These are phyloP conservation scores for Termitomyces sp. DNA, from an alignment of 768 basidiomycete genomes.

Conservation along the genomic window DNA sequence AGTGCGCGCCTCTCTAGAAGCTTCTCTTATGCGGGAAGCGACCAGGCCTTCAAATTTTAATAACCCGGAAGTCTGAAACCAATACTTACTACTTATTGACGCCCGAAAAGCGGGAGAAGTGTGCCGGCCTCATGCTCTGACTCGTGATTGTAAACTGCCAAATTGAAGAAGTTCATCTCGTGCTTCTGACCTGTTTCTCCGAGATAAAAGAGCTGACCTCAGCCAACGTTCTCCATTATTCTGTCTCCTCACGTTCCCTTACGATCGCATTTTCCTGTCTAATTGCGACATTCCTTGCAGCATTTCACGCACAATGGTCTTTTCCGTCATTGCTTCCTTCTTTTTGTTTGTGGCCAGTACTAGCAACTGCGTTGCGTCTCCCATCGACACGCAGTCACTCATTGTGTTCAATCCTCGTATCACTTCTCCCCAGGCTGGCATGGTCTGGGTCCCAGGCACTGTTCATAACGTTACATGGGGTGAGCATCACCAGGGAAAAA, in stretches of 20 bases:
- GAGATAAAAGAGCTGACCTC: conserved; percentile 6
- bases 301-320: conserved; percentile 6
- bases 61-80: background rate
- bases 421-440: conserved; percentile 14
- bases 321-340: conserved; percentile 5
- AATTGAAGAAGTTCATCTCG: conserved; percentile 5
- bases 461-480: conserved; percentile 20
- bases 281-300: background rate
- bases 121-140: conserved; percentile 8
- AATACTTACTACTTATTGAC: background rate
- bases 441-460: conserved; percentile 16
- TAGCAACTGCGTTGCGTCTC: conserved; percentile 8
- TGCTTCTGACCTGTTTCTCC: conserved; percentile 6
- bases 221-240: background rate
- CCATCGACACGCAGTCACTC: conserved; percentile 6
- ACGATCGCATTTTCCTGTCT: background rate
- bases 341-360: conserved; percentile 6
- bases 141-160: conserved; percentile 3
- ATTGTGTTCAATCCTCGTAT: conserved; percentile 20
- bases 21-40: background rate
- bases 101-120: conserved; percentile 11
- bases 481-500: conserved; percentile 5
- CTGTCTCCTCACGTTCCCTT: background rate
- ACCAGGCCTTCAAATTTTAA: background rate
- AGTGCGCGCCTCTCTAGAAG: background rate